These are phyloP conservation scores for Zymoseptoria brevis DNA, from an alignment of 2,329 filamentous ascomycete genomes.

Conservation along the genomic window DNA sequence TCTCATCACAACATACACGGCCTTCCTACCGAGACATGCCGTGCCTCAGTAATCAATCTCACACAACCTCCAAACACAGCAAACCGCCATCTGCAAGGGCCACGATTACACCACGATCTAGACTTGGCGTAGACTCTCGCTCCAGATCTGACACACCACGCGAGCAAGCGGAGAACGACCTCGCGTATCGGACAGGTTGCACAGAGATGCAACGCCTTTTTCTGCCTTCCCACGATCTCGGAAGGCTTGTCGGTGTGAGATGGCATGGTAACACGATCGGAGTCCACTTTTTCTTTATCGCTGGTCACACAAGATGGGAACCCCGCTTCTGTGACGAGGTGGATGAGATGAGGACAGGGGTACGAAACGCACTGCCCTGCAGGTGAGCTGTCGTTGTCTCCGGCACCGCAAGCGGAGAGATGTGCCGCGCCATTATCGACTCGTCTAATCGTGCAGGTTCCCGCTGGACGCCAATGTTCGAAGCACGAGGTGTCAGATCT, in stretches of 20 bases:
- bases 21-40: background rate
- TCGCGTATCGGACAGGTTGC: background rate
- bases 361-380: background rate
- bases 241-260: background rate
- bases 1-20: background rate
- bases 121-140: background rate
- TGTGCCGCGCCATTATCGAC: background rate
- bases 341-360: background rate
- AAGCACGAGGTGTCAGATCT: background rate
- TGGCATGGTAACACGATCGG: background rate
- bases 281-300: background rate
- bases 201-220: background rate
- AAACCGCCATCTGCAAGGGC: background rate
- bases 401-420: background rate
- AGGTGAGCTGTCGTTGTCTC: background rate
- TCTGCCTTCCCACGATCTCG: background rate
- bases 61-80: background rate
- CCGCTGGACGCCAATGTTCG: background rate
- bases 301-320: background rate
- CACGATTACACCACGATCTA: background rate
- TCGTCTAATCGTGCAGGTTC: background rate
- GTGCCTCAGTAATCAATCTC: background rate
- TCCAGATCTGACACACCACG: background rate
- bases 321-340: background rate
- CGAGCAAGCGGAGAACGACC: background rate